phyloP scores from a whole-genome alignment of 2,329 filamentous ascomycete genomes.

The Zymoseptoria passerinii region DNA sequence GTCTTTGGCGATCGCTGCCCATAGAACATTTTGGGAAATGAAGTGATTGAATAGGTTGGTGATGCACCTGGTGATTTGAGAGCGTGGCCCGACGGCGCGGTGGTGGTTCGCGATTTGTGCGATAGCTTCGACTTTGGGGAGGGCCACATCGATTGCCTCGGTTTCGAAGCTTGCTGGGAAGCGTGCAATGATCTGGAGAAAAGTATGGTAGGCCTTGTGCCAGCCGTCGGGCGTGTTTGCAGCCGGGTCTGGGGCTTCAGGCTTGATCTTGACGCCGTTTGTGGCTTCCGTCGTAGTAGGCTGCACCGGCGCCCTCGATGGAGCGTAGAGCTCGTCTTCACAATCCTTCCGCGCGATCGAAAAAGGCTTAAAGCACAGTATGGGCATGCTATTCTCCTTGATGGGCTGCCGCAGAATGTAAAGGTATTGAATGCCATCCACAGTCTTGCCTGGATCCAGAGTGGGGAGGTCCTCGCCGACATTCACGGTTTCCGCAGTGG shows the following conservation, averaged over 20 bases:
- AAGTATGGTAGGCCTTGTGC: conserved; percentile 15
- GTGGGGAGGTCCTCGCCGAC: no score
- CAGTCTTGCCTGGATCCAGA: neutral
- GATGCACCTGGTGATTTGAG: conserved; percentile 11
- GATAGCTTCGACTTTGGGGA: conserved; percentile 25
- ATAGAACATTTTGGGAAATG: conserved; percentile 22
- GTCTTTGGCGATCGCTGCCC: conserved; percentile 26
- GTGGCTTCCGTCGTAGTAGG: neutral
- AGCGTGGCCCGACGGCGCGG: conserved; percentile 13
- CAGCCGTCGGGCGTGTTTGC: conserved; percentile 5
- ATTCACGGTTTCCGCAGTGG: neutral
- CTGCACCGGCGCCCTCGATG: neutral
- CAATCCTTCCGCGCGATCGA: neutral
- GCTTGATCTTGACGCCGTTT: neutral
- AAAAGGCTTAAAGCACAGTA: neutral
- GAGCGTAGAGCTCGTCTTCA: neutral
- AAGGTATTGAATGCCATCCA: neutral
- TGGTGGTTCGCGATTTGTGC: conserved; percentile 22
- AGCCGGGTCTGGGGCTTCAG: neutral
- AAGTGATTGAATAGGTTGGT: conserved; percentile 20
- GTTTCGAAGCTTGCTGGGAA: conserved; percentile 22
- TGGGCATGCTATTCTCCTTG: neutral
- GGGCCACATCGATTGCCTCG: conserved; percentile 13
- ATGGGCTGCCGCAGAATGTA: neutral
- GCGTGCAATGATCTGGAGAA: conserved; percentile 22